Evolutionary conservation across 1,284 basidiomycete species (phyloP), one percentile per base, ranked within the genome.

Genomic region (Sutorius eximius): DNA sequence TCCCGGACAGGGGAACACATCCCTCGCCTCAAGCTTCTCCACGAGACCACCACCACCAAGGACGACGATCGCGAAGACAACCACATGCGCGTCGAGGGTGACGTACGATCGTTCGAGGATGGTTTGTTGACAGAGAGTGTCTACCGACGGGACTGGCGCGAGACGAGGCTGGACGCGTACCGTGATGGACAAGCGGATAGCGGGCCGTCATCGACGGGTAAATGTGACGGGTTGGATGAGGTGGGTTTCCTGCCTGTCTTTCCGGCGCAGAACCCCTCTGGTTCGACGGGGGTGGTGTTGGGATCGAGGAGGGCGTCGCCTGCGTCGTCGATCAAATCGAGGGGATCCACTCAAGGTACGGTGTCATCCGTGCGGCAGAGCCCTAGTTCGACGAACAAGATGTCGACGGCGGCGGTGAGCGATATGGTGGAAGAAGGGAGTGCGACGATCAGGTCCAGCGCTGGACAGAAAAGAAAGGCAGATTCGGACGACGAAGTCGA

Each of bases 81-180:
- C n/a, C 59, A 59, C 42, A 59, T 52, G 16, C 63, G 70, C 38
- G 67, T 73, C 22, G 77, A 82, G 53, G 74, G 74, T 15, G 77
- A 77, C 47, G 59, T 83, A 13, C 73, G 77, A n/a, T 72, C 75
- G 13, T 85, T 89, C 59, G 83, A 88, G 62, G 89, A 90, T 58
- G 80, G 80, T 1, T 60, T 87, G 5, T 75, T 77, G 2, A 71
- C 76, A 0, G 87, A 91, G 62, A 83, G 77, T 54, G 61, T 89
- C 3, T 89, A 88, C 68, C 76, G 78, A 55, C 77, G 88, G 22
- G 89, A 90, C 67, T 91, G 87, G 87, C 76, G 86, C 36, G 89
- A 90, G 70, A 81, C 82, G 10, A 70, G 81, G n/a, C 58, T 78
- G 33, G 57, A 62, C 5, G 60, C 64, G 27, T 57, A 55, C 12